Evolutionary conservation across 2,329 filamentous ascomycete genomes (phyloP).

Genomic region (Trichoderma arundinaceum): DNA sequence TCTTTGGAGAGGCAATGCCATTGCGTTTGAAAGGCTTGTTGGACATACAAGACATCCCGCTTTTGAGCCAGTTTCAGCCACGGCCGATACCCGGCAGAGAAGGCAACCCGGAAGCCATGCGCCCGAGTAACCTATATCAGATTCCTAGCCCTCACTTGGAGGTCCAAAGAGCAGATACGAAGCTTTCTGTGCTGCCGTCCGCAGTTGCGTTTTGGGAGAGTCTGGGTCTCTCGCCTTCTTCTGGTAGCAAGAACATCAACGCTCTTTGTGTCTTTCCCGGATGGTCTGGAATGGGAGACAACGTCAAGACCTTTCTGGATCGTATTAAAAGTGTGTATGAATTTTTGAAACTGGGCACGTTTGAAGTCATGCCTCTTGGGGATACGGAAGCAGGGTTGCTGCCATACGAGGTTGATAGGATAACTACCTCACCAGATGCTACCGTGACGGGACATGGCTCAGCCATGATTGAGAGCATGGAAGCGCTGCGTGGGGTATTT

Average conservation of each 20-base stretch:
- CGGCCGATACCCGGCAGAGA: conserved; percentile 53
- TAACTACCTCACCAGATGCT: conserved; percentile 49
- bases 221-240: conserved; percentile 73
- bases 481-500: conserved; percentile 55
- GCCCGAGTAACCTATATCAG: conserved; percentile 61
- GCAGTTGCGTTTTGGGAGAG: conserved; percentile 83
- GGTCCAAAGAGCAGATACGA: conserved; percentile 70
- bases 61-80: conserved; percentile 59
- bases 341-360: conserved; percentile 71
- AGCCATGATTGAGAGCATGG: conserved; percentile 56
- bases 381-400: conserved; percentile 54
- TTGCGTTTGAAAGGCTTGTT: conserved; percentile 55
- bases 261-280: conserved; percentile 74
- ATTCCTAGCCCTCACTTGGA: conserved; percentile 74
- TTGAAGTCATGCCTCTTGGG: conserved; percentile 57
- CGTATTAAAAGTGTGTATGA: conserved; percentile 75
- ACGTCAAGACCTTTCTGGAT: conserved; percentile 67
- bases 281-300: conserved; percentile 65
- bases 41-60: conserved; percentile 63
- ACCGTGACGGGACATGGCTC: conserved; percentile 51
- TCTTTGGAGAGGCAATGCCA: conserved; percentile 49
- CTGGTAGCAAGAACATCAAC: conserved; percentile 72
- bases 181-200: conserved; percentile 75
- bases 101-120: conserved; percentile 52
- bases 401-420: conserved; percentile 56